A percentile compares a stretch with the other conserved stretches of the same genome.
Conservation (phyloP, 1,284 basidiomycete species). For the Ustilago esculenta region DNA sequence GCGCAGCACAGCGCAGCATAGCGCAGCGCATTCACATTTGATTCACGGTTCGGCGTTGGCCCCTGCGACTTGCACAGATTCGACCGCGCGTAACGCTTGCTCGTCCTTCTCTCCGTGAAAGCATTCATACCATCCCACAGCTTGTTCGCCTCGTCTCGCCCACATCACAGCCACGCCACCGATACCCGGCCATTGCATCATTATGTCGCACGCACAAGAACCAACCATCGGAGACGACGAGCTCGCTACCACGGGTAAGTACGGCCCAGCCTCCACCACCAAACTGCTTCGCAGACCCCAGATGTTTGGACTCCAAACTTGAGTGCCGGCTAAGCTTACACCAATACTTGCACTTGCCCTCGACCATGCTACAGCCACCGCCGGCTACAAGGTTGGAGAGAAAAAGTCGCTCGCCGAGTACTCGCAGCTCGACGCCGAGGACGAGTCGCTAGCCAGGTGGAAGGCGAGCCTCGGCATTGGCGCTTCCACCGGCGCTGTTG, state of each 20-base stretch:
- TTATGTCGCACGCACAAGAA: slow-evolving; percentile 51
- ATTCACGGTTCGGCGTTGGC: no score
- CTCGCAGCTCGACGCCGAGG: slow-evolving; percentile 77
- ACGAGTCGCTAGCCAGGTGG: slow-evolving; percentile 83
- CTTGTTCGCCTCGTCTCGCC: background rate
- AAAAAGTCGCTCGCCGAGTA: slow-evolving; percentile 71
- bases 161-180: slow-evolving; percentile 5
- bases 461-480: slow-evolving; percentile 87
- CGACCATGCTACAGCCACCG: slow-evolving; percentile 46
- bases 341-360: background rate
- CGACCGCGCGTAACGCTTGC: no score
- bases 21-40: background rate
- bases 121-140: background rate
- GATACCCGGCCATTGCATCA: background rate
- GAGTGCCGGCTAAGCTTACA: no score
- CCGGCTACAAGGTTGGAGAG: slow-evolving; percentile 66
- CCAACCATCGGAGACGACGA: slow-evolving; percentile 48
- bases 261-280: no score
- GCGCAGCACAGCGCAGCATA: background rate
- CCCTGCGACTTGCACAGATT: background rate
- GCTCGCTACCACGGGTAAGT: slow-evolving; percentile 49
- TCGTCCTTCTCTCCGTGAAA: slow-evolving; percentile 8
- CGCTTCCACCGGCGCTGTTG: slow-evolving; percentile 67
- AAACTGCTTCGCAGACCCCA: no score
- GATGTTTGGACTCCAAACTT: no score